Base-by-base conservation (phyloP, 805 yeast genomes). In the Schwanniomyces sp. region DNA sequence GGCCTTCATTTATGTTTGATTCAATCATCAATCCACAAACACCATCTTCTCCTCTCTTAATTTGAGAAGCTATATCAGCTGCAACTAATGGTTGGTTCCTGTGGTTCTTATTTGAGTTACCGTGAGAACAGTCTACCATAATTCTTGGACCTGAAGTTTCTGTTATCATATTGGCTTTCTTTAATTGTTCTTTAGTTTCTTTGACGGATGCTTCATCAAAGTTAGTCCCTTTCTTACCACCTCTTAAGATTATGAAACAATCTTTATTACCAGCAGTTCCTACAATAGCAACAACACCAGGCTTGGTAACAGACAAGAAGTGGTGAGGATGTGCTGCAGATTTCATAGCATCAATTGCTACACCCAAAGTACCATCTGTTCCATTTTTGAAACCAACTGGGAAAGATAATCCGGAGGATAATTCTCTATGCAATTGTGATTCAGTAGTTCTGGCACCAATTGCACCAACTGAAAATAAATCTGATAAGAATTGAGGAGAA, bases 381-480 rank as follows among this genome's bases (percentile, higher is more conserved):
- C 98, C 98, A 64, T 92, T 92, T 68, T 92, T 92, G 85, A 92
- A 92, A 45, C 99, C 99, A 50, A 92, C 90, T 38, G 99, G 99
- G 90, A 94, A 92, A 3, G 96, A 88, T 41, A 94, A 76, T 28
- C 98, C 99, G 0, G 97, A 91, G 3, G 98, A 96, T 57, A 92
- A 80, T 70, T 92, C 99, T 69, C 99, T 85, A 70, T 92, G 99
- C 46, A 92, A 81, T 75, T 92, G 99, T 34, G 97, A 91, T 75
- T 92, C 99, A 34, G 99, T 92, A 40, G 99, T 92, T 78, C 99
- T 86, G 34, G 99, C 99, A 61, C 99, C 99, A 67, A 92, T 91
- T 42, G 99, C 99, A 62, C 99, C 99, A 45, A 94, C 82, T 24
- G 96, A 88, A 79, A 92, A 86, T 57, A 92, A 81, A 69, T 92